Conservation (phyloP, 179 eudicot species). For the Beta lomatogona region DNA sequence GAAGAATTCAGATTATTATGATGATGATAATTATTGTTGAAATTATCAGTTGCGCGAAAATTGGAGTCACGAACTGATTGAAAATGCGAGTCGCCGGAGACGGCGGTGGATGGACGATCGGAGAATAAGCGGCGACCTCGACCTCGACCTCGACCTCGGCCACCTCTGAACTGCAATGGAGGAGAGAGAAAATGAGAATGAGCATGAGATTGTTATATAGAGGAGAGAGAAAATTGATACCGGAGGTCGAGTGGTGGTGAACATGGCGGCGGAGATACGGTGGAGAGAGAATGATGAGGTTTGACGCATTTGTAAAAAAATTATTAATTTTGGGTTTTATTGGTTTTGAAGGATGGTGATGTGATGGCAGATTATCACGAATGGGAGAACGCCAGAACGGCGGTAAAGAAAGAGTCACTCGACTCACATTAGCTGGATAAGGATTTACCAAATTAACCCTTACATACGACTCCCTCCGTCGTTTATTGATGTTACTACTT, state of each 20-base stretch:
- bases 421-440: too few species aligned
- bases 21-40: background rate
- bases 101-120: slow-evolving; percentile 24
- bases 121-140: slow-evolving; percentile 44
- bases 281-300: slow-evolving; percentile 31
- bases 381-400: too few species aligned
- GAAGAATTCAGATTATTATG: background rate
- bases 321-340: too few species aligned
- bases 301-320: slow-evolving; percentile 33
- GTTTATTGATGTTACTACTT: too few species aligned
- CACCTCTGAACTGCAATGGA: slow-evolving; percentile 40
- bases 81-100: slow-evolving; percentile 51
- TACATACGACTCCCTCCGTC: too few species aligned
- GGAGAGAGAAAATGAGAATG: slow-evolving; percentile 2
- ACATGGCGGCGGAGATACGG: slow-evolving; percentile 40
- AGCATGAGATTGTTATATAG: background rate
- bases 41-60: background rate
- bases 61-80: slow-evolving; percentile 41
- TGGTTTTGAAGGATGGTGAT: too few species aligned
- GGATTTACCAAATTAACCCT: too few species aligned
- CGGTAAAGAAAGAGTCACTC: too few species aligned
- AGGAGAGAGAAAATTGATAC: background rate
- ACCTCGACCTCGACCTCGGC: slow-evolving; percentile 32
- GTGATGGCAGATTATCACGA: too few species aligned
- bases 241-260: slow-evolving; percentile 24